Base-by-base conservation (phyloP, 148 eudicot species). In the Persicaria tinctoria region DNA sequence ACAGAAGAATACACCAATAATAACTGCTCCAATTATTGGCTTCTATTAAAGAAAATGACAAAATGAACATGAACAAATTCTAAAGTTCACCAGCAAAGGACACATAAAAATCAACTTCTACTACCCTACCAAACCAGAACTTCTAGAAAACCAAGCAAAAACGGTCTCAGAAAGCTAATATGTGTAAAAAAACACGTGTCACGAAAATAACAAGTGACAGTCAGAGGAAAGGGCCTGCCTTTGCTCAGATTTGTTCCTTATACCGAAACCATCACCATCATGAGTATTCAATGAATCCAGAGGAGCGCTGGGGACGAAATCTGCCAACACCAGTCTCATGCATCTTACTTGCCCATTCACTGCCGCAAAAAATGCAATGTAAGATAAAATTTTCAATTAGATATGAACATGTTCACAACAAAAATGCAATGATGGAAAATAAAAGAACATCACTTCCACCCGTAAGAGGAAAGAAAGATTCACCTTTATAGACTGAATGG, bases 251-350 rank as follows among this genome's bases (percentile, higher is more conserved):
- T 90, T 91, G 82, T 78, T 83, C 81, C 80, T 91, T 8, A 64
- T 49, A 79, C 76, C 76, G 50, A 86, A 77, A 70, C 79, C 80
- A 73, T 87, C 90, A 16, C 70, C 80, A 38, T 75, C 78, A 70
- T 74, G 85, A 72, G 77, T 78, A 80, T 77, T 83, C 59, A 82
- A 18, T 73, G 86, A 72, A 69, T 86, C 93, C 80, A 90, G 80
- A 53, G 93, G 89, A 49, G 88, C 88, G 81, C 98, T 95, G 3
- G 98, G 97, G 72, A 95, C 89, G 82, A 92, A 92, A 86, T 95
- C 98, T 59, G 96, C 91, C 77, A 95, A 86, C 76, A 95, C 78
- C 63, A 95, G 86, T 84, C 98, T 83, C 74, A 92, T 83, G 78
- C 97, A 92, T 75, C 97, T 87, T 56, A 86, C 91, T 76, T 95